Evolutionary conservation across 495 filamentous ascomycete genomes (phyloP).

Genomic region (Penicillium longicatenatum): DNA sequence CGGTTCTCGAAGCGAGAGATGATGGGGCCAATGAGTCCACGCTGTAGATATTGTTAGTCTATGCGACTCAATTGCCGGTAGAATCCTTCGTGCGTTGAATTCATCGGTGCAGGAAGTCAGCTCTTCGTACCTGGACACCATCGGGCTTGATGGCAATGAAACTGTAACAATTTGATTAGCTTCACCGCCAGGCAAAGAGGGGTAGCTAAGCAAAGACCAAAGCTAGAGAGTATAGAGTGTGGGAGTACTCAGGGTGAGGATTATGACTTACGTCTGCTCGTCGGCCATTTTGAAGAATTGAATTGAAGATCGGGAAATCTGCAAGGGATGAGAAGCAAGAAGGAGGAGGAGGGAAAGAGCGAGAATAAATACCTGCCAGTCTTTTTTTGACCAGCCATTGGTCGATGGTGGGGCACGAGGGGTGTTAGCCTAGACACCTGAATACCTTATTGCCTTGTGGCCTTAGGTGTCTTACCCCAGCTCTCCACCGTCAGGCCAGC

Average conservation of each 20-base stretch:
- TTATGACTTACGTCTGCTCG: conserved; percentile 86
- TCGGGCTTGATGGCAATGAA: conserved; percentile 99
- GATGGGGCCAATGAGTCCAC: conserved; percentile 95
- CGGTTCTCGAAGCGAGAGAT: conserved; percentile 95
- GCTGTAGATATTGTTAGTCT: conserved; percentile 54
- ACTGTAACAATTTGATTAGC: conserved; percentile 59
- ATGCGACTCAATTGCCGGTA: conserved; percentile 17
- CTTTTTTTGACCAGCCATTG: conserved; percentile 25
- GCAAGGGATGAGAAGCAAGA: conserved; percentile 32
- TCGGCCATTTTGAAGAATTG: conserved; percentile 70
- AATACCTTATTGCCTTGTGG: conserved; percentile 16
- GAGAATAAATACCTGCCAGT: conserved; percentile 34
- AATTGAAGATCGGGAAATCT: conserved; percentile 30
- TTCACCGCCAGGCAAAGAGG: conserved; percentile 35
- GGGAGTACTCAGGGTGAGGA: conserved; percentile 4
- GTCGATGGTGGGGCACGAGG: conserved; percentile 31
- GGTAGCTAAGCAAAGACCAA: conserved; percentile 12
- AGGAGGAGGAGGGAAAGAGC: conserved; percentile 31
- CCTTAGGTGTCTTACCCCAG: conserved; percentile 38
- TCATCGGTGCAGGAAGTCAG: conserved; percentile 2
- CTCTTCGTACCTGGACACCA: conserved; percentile 85
- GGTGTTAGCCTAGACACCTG: conserved; percentile 14
- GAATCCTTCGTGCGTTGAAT: conserved; percentile 2
- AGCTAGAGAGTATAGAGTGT: conserved; percentile 26
- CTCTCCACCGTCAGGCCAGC: conserved; percentile 42